Base-by-base conservation (phyloP, 495 filamentous ascomycete species). In the Apodospora peruviana region DNA sequence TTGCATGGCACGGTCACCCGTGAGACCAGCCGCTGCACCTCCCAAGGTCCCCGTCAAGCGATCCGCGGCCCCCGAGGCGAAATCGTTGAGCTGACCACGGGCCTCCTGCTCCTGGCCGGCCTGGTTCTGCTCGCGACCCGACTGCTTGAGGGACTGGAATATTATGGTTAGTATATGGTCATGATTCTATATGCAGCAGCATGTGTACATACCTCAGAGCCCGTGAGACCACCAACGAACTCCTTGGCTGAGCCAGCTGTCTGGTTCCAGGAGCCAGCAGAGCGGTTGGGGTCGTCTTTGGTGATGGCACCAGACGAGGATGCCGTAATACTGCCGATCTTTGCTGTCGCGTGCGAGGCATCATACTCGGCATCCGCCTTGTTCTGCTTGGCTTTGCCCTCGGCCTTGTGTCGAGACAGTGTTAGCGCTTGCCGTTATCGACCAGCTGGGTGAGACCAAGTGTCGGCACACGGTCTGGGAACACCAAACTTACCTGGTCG, bases 221-320 rank as follows among this genome's bases (percentile, higher is more conserved):
- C 91, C 42, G 90, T 50, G 10, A 89, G 40, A 53, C 83, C 83
- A 47, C 91, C 91, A 5, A 94, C 43, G 23, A 80, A 72, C 60
- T 96, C 89, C 78, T 97, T 97, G 35, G 79, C 84, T 0, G 87
- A 80, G 47, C 91, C 91, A 34, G 90, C 53, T 35, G 86, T 93
- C 70, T 97, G 90, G 72, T 95, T 87, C 80, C 86, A 91, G 34
- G 77, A 73, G 25, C 91, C 91, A 4, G 77, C 65, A 16, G 72
- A 63, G 52, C 91, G 87, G 66, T 90, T 71, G 7, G 81, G 74
- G 64, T 89, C 71, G 68, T 95, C 87, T 56, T 79, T 72, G 34
- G 86, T 80, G 43, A 88, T 71, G 40, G 81, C 83, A 37, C 88
- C 91, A 4, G 83, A 79, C 41, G 81, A 70, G 20, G 85, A 83